Conservation (phyloP, 1,139 yeast genomes). For the Hansenula sp. region DNA sequence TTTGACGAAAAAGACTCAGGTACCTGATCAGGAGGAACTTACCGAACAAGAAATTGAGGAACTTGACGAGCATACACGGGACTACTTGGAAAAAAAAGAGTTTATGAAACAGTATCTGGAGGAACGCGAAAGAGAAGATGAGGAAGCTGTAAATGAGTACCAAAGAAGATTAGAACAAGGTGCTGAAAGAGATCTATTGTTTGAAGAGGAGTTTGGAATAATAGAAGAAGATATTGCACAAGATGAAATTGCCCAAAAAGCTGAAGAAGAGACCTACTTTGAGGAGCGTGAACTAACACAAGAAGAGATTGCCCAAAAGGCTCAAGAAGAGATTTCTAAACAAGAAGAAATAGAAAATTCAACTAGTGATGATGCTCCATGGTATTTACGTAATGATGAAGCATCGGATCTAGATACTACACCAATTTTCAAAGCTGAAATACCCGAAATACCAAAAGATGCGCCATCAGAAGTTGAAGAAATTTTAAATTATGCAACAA, state of each 20-base stretch:
- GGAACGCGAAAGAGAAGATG: too few relatives aligned
- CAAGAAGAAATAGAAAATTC: constrained; percentile 8
- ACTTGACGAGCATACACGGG: too few relatives aligned
- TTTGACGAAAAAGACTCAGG: too few relatives aligned
- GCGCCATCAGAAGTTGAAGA: constrained; percentile 48
- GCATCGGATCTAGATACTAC: constrained; percentile 35
- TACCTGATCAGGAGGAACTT: too few relatives aligned
- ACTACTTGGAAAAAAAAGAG: too few relatives aligned
- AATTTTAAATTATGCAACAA: constrained; percentile 44
- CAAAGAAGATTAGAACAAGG: too few relatives aligned
- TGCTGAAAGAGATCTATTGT: too few relatives aligned
- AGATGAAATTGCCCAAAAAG: not conserved
- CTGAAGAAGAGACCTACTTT: too few relatives aligned
- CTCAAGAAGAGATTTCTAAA: too few relatives aligned
- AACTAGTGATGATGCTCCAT: constrained; percentile 44
- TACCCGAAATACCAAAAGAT: constrained; percentile 49
- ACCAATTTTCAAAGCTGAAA: constrained; percentile 28
- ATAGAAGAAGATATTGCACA: constrained; percentile 2
- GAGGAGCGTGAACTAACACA: constrained; percentile 3
- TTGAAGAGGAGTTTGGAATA: not conserved
- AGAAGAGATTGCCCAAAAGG: constrained; percentile 6
- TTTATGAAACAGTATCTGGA: too few relatives aligned
- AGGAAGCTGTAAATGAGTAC: too few relatives aligned
- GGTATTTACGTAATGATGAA: constrained; percentile 57
- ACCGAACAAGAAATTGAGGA: too few relatives aligned